These are phyloP conservation scores for Ophiostoma ulmi DNA, from an alignment of 2,329 filamentous ascomycete species.

Conservation along the genomic window DNA sequence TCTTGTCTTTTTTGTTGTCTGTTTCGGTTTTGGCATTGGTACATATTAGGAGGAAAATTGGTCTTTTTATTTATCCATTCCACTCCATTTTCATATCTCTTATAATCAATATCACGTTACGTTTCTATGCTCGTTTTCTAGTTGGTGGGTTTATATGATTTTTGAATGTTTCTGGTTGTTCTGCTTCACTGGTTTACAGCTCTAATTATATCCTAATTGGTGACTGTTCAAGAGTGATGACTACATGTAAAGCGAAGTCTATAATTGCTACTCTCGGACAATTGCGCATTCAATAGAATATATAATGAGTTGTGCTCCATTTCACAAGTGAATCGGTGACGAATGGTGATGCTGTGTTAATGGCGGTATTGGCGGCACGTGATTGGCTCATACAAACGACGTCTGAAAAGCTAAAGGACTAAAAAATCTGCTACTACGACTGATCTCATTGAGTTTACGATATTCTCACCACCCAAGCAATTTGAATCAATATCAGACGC, in stretches of 20 bases:
- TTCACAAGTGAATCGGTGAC: background rate
- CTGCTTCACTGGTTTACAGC: background rate
- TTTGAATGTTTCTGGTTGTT: background rate
- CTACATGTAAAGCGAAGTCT: background rate
- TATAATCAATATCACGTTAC: background rate
- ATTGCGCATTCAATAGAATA: background rate
- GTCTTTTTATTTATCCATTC: slow-evolving; percentile 15
- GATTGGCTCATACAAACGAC: slow-evolving; percentile 16
- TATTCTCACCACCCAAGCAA: no score
- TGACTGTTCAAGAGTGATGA: background rate
- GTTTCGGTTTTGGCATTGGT: slow-evolving; percentile 7
- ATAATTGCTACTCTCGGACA: background rate
- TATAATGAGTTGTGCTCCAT: background rate
- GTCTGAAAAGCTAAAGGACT: background rate
- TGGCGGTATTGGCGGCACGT: slow-evolving; percentile 18
- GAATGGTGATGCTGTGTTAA: slow-evolving; percentile 6
- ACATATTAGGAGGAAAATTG: slow-evolving; percentile 9
- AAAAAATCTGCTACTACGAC: slow-evolving; percentile 20
- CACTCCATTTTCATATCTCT: background rate
- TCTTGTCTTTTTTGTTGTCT: background rate
- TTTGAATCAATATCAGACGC: no score
- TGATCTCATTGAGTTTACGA: background rate
- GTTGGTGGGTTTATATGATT: background rate
- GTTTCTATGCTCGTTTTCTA: background rate
- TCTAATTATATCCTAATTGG: background rate